Evolutionary conservation across 169 alveolate genomes (phyloP).

Genomic region (Babesia divergens): DNA sequence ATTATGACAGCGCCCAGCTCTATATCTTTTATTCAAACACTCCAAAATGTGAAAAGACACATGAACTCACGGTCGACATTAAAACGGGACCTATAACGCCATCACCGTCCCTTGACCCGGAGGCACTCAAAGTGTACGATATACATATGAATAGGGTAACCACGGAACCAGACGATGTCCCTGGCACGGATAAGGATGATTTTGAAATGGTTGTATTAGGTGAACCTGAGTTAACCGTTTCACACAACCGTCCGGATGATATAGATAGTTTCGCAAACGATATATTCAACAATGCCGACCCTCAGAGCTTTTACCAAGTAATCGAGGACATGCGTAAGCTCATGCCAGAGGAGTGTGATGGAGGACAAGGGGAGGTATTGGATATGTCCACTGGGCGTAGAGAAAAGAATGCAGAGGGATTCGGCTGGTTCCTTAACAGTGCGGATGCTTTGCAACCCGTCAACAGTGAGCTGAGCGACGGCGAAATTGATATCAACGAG

Average conservation of each 20-base stretch:
- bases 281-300: conserved; percentile 28
- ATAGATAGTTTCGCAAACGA: conserved; percentile 3
- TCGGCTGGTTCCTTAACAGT: conserved; percentile 54
- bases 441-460: not conserved
- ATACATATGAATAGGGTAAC: conserved; percentile 7
- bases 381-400: not conserved
- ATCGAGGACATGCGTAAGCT: conserved; percentile 39
- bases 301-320: conserved; percentile 10
- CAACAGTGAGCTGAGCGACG: not conserved
- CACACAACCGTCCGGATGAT: not conserved
- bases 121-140: conserved; percentile 1
- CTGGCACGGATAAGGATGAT: not conserved
- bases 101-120: conserved; percentile 1
- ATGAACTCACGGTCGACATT: conserved; percentile 1
- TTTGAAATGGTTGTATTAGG: not conserved
- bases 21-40: no score
- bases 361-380: not conserved
- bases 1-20: conserved; percentile 11
- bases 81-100: conserved; percentile 22
- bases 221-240: not conserved
- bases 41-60: not conserved
- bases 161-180: conserved; percentile 10
- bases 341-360: conserved; percentile 42
- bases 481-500: not conserved
- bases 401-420: conserved; percentile 34